Percentiles rank a stretch among this genome's conserved stretches.
These are phyloP conservation scores for Blastosporella zonata DNA, from an alignment of 1,284 basidiomycete genomes.

Conservation along the genomic window DNA sequence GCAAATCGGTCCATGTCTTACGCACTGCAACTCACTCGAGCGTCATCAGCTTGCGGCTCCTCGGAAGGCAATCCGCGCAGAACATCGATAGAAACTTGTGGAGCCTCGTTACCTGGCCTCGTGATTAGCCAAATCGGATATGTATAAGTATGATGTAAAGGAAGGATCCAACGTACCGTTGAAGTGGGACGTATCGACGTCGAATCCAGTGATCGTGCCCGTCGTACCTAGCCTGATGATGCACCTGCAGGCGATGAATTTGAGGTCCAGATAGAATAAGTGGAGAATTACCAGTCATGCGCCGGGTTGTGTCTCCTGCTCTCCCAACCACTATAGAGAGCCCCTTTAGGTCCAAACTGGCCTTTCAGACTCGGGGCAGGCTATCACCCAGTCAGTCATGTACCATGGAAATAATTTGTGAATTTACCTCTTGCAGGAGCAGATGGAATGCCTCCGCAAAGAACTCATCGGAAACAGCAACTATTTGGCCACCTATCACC, in stretches of 20 bases:
- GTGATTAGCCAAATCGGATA: background rate
- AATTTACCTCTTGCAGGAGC: slow-evolving; percentile 73
- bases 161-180: slow-evolving; percentile 53
- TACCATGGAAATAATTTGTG: background rate
- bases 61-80: slow-evolving; percentile 49
- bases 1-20: background rate
- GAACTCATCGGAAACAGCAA: slow-evolving; percentile 91
- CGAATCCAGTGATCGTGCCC: slow-evolving; percentile 82
- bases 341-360: slow-evolving; percentile 94
- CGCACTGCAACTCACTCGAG: slow-evolving; percentile 42
- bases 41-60: slow-evolving; percentile 43
- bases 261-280: background rate
- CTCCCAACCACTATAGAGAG: slow-evolving; percentile 96
- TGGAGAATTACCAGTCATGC: slow-evolving; percentile 75
- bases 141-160: background rate
- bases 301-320: slow-evolving; percentile 83
- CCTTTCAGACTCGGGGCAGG: slow-evolving; percentile 84
- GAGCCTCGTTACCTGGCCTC: slow-evolving; percentile 82
- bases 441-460: slow-evolving; percentile 88
- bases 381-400: slow-evolving; percentile 36
- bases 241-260: slow-evolving; percentile 52
- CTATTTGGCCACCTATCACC: slow-evolving; percentile 76
- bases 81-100: slow-evolving; percentile 72
- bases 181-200: slow-evolving; percentile 96
- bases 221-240: slow-evolving; percentile 87